Evolutionary conservation across 106 monocot species (phyloP).

Genomic region (Allium fistulosum): DNA sequence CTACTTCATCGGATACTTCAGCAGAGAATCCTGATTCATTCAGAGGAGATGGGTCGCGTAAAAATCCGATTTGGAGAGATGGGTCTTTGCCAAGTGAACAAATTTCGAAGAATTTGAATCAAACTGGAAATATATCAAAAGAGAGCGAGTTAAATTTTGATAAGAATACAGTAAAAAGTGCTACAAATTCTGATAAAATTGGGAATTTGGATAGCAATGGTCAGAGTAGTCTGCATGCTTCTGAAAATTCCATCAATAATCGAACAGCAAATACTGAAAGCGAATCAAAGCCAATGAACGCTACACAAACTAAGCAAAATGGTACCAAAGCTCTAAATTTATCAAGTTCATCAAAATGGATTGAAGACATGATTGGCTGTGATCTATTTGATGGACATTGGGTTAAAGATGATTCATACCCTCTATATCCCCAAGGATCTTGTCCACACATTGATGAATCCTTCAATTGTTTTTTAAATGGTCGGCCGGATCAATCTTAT

Average conservation of each 20-base stretch:
- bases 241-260: background rate
- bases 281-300: background rate
- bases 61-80: background rate
- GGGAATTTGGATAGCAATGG: background rate
- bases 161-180: background rate
- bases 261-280: background rate
- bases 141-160: background rate
- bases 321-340: background rate
- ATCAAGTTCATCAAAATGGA: slow-evolving; percentile 14
- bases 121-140: background rate
- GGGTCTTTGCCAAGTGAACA: background rate
- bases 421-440: slow-evolving; percentile 61
- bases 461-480: slow-evolving; percentile 64
- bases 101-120: background rate
- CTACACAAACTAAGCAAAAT: background rate
- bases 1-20: slow-evolving; percentile 25
- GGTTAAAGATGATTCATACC: slow-evolving; percentile 66
- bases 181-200: background rate
- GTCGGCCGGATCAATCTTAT: slow-evolving; percentile 49
- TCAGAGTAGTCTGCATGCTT: background rate
- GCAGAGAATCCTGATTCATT: background rate
- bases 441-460: slow-evolving; percentile 76
- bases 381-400: slow-evolving; percentile 69
- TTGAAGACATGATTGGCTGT: slow-evolving; percentile 37
- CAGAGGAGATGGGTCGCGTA: background rate